Conservation (phyloP, 352 stramenopile species). For the Blastocystis sp. region DNA sequence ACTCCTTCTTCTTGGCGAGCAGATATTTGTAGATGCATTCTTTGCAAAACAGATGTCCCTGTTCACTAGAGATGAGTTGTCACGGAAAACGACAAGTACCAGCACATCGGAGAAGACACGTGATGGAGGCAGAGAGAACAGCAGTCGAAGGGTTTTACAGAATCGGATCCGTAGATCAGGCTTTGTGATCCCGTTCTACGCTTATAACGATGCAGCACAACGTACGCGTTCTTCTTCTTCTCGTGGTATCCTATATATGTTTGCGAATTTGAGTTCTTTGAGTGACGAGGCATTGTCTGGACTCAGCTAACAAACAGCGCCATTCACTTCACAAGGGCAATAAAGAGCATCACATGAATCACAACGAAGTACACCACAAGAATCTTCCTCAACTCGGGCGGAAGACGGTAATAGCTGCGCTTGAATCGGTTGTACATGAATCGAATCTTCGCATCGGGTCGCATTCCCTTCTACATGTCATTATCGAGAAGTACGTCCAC, state of each 20-base stretch:
- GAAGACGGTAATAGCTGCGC: slow-evolving; percentile 11
- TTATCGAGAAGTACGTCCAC: neutral
- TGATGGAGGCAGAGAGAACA: slow-evolving; percentile 66
- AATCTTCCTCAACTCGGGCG: slow-evolving; percentile 14
- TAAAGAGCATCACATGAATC: slow-evolving; percentile 54
- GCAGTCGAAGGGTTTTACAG: slow-evolving; percentile 64
- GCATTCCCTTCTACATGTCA: slow-evolving; percentile 28
- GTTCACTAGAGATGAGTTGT: slow-evolving; percentile 3
- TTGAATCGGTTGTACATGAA: slow-evolving; percentile 36
- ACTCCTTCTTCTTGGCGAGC: slow-evolving; percentile 69
- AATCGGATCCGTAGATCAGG: slow-evolving; percentile 55
- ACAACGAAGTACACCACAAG: slow-evolving; percentile 30
- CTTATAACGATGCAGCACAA: neutral
- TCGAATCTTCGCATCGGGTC: neutral
- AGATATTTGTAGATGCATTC: slow-evolving; percentile 66
- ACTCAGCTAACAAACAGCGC: neutral
- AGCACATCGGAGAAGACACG: slow-evolving; percentile 46
- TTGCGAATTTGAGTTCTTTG: slow-evolving; percentile 46
- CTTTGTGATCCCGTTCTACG: slow-evolving; percentile 30
- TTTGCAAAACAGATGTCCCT: slow-evolving; percentile 71
- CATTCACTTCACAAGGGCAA: slow-evolving; percentile 51
- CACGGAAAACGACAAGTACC: neutral
- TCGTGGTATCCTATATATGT: slow-evolving; percentile 65
- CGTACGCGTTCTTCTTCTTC: slow-evolving; percentile 56
- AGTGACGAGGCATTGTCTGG: slow-evolving; percentile 49